Percentiles rank a stretch among this genome's conserved stretches.
Evolutionary conservation across 176 grass and related monocot species (phyloP).

Genomic region (Tillandsia fasciculata): DNA sequence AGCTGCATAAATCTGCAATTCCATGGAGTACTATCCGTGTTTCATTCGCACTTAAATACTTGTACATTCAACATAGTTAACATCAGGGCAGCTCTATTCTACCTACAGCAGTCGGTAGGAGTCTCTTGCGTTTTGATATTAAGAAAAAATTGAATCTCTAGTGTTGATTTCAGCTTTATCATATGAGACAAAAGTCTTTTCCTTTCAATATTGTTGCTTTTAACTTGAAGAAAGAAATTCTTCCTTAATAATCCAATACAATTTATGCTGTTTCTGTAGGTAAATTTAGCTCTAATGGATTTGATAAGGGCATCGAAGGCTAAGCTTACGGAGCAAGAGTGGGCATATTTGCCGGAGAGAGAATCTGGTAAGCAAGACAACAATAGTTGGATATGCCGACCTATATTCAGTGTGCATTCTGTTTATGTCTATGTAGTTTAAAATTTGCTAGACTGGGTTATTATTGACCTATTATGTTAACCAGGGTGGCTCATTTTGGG

Average conservation of each 20-base stretch:
- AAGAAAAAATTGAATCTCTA: too few relatives aligned
- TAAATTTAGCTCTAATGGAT: constrained; percentile 75
- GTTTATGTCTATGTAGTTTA: background rate
- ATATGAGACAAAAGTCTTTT: too few relatives aligned
- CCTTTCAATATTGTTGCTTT: too few relatives aligned
- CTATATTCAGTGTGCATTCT: constrained; percentile 8
- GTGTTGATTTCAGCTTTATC: too few relatives aligned
- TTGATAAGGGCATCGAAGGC: constrained; percentile 70
- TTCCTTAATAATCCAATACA: background rate
- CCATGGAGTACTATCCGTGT: too few relatives aligned
- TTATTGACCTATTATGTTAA: constrained; percentile 22
- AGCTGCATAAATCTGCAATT: too few relatives aligned
- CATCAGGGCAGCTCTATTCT: too few relatives aligned
- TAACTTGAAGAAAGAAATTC: too few relatives aligned
- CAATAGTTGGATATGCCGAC: background rate
- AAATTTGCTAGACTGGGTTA: constrained; percentile 27
- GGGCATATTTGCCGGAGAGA: constrained; percentile 47
- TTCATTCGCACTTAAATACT: too few relatives aligned
- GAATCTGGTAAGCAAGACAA: constrained; percentile 44
- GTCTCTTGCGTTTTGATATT: too few relatives aligned
- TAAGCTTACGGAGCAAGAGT: constrained; percentile 47
- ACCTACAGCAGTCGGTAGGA: too few relatives aligned
- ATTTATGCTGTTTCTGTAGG: constrained; percentile 28
- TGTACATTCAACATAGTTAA: too few relatives aligned
- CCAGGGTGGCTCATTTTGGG: constrained; percentile 42